Percentiles rank a stretch among this genome's conserved stretches.
These are phyloP conservation scores for Dictyostelium gargantuum DNA, from an alignment of 208 protist species.

Conservation along the genomic window DNA sequence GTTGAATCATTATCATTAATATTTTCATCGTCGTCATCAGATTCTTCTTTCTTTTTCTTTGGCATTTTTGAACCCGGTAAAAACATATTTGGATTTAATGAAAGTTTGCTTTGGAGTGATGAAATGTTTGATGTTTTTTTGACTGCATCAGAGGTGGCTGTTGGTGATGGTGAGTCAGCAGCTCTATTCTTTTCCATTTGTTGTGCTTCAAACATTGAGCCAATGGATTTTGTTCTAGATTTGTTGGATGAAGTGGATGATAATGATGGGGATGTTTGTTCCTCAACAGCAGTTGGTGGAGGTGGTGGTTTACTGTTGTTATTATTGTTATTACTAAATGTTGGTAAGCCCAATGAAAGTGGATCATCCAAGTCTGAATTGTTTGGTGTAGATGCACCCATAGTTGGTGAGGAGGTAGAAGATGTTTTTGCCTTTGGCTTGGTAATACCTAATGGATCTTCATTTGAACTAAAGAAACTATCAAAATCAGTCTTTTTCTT, in stretches of 20 bases:
- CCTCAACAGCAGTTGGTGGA: not conserved
- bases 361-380: not conserved
- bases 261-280: not conserved
- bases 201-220: constrained; percentile 45
- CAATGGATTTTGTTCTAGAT: not conserved
- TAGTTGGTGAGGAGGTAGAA: not conserved
- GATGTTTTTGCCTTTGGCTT: constrained; percentile 22
- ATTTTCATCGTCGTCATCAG: not conserved
- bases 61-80: constrained; percentile 16
- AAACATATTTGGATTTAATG: constrained; percentile 44
- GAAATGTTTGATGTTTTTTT: constrained; percentile 48
- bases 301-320: not conserved
- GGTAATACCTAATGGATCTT: not conserved
- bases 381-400: not conserved
- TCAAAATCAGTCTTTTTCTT: not conserved
- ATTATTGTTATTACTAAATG: not conserved
- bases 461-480: not conserved
- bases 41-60: constrained; percentile 45
- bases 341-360: not conserved
- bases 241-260: not conserved
- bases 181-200: not conserved
- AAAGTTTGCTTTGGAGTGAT: constrained; percentile 12
- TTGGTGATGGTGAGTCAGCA: not conserved
- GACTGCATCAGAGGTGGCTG: not conserved
- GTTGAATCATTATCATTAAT: not conserved